Evolutionary conservation across 129 eudicot genomes (phyloP).

Genomic region (Artemisia annua): DNA sequence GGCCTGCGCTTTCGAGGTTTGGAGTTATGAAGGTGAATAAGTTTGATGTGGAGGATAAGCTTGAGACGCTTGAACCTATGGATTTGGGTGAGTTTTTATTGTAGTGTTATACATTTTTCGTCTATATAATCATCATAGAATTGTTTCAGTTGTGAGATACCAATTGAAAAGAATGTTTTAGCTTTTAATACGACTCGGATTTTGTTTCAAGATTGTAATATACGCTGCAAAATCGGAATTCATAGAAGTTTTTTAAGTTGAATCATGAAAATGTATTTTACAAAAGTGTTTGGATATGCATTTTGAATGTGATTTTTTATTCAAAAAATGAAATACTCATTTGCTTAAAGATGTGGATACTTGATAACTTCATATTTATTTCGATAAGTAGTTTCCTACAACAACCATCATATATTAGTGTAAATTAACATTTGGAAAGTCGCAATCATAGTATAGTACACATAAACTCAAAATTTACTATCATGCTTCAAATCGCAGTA

Average conservation of each 20-base stretch:
- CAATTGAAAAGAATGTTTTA: slow-evolving; percentile 6
- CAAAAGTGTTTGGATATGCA: background rate
- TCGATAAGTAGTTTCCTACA: too few relatives aligned
- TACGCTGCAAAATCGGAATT: slow-evolving; percentile 1
- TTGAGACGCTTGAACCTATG: slow-evolving; percentile 36
- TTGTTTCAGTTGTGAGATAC: background rate
- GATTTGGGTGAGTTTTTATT: slow-evolving; percentile 44
- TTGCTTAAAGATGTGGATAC: background rate
- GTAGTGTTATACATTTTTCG: background rate
- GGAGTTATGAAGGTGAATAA: slow-evolving; percentile 40
- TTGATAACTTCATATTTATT: too few relatives aligned
- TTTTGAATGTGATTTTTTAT: background rate
- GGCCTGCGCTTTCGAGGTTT: slow-evolving; percentile 56
- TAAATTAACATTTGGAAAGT: too few relatives aligned
- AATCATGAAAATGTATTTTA: background rate
- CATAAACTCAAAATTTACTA: background rate
- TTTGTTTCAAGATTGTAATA: slow-evolving; percentile 1
- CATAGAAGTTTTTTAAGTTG: background rate
- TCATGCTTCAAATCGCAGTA: too few relatives aligned
- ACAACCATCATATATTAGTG: too few relatives aligned
- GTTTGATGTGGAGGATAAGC: slow-evolving; percentile 37
- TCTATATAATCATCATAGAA: slow-evolving; percentile 4
- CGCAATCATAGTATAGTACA: background rate
- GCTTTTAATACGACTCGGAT: background rate
- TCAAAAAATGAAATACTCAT: slow-evolving; percentile 7